Evolutionary conservation across 768 basidiomycete genomes (phyloP), one percentile per base, ranked within the genome.

Genomic region (Trametes punicea): DNA sequence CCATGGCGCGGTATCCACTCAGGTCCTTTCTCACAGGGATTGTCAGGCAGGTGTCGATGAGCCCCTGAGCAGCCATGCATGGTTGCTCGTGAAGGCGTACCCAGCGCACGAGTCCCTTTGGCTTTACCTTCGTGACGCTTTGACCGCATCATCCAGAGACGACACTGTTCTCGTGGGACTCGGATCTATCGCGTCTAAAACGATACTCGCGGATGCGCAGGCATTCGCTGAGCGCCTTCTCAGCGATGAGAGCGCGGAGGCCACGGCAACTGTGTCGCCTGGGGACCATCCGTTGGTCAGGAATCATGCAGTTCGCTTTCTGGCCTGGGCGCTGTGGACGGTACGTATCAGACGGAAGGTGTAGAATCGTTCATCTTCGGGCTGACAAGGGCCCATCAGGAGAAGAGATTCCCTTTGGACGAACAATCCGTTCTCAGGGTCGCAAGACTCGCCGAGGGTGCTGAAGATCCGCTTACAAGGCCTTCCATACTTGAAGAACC

Each of bases 81-180:
- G 74, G 45, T 72, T 75, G 6, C 76, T 88, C 18, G 66, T 86
- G 16, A 59, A 59, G 10, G 62, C 73, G 18, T 87, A 80, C 63
- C 81, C 87, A 1, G 60, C 72, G 23, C 81, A 85, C 56, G 84
- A 88, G 64, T 69, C 87, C 0, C 73, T 87, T 16, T 88, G 86
- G 85, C 70, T 83, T 59, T 87, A 84, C 69, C 58, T 83, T 41
- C 77, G 82, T 18, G 63, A 53, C 7, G 56, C 56, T 4, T 6
- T 58, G 30, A 8, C 30, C 2, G 18, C 16, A 11, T 10, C 39
- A 3, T 10, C 36, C 7, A 31, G 13, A 6, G 31, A 31, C 6
- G 31, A 31, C 56, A 9, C 31, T 33, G n/a, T 11, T 4, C 26
- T 15, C 20, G 13, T 10, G 1, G 26, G 23, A 29, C 10, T 13